phyloP scores from a whole-genome alignment of 768 basidiomycete species.

The Flagelloscypha sp. region DNA sequence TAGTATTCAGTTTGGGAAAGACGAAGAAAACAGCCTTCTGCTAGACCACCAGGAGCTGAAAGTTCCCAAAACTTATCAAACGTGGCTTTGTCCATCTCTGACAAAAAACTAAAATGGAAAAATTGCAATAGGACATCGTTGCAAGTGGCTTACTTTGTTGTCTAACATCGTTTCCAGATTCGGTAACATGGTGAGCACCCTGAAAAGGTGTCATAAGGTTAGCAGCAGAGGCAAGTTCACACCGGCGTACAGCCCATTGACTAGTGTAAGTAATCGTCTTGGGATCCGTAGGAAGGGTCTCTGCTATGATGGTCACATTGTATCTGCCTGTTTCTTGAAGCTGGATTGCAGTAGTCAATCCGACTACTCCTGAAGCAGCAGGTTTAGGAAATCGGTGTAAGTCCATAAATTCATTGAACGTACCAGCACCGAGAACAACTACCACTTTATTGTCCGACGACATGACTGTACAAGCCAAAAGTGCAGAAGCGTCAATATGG shows the following conservation, averaged over 20 bases:
- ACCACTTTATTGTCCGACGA: no score
- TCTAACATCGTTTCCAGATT: slow-evolving; percentile 39
- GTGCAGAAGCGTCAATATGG: no score
- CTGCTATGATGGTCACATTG: slow-evolving; percentile 62
- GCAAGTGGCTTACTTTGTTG: slow-evolving; percentile 42
- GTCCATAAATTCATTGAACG: no score
- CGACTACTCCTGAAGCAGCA: slow-evolving; percentile 77
- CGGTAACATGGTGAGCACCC: slow-evolving; percentile 77
- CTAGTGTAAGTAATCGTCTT: slow-evolving; percentile 73
- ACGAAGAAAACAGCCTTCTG: slow-evolving; percentile 58
- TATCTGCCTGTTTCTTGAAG: slow-evolving; percentile 58
- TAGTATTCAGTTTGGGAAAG: slow-evolving; percentile 57
- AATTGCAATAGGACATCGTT: not conserved
- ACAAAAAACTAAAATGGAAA: no score
- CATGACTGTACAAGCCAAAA: no score
- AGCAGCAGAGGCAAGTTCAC: not conserved
- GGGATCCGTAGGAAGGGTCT: slow-evolving; percentile 62
- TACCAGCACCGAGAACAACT: slow-evolving; percentile 1
- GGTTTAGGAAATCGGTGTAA: no score
- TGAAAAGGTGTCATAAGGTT: slow-evolving; percentile 17
- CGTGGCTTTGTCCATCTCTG: slow-evolving; percentile 64
- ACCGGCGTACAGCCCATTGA: slow-evolving; percentile 64
- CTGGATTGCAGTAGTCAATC: slow-evolving; percentile 66
- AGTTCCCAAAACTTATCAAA: slow-evolving; percentile 71
- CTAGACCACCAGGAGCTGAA: slow-evolving; percentile 47